Evolutionary conservation across 73 alveolate species (phyloP).

Genomic region (Diophrys appendiculata): DNA sequence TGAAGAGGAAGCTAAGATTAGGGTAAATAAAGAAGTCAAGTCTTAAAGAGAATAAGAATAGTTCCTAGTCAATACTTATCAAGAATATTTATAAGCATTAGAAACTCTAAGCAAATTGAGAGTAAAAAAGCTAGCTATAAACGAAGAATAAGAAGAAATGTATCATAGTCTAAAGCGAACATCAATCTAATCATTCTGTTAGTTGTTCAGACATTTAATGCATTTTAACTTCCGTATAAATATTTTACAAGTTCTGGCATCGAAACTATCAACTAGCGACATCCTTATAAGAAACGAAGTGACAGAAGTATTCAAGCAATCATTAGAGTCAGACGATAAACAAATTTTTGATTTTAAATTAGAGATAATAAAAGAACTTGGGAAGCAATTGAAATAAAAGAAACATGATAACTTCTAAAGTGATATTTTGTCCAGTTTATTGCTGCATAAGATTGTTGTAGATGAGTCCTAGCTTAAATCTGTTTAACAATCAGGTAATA

Average conservation of each 20-base stretch:
- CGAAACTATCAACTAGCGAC: constrained; percentile 32
- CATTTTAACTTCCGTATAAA: constrained; percentile 52
- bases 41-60: constrained; percentile 38
- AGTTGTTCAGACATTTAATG: constrained; percentile 22
- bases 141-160: constrained; percentile 12
- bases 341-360: constrained; percentile 35
- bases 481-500: constrained; percentile 10
- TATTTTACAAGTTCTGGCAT: constrained; percentile 24
- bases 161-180: constrained; percentile 26
- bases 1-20: constrained; percentile 29
- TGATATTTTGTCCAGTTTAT: constrained; percentile 42
- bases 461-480: neutral
- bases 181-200: constrained; percentile 21
- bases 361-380: constrained; percentile 40
- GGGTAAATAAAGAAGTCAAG: constrained; percentile 38
- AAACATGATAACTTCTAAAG: constrained; percentile 36
- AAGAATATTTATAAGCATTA: constrained; percentile 37
- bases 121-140: neutral
- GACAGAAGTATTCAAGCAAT: constrained; percentile 22
- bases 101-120: constrained; percentile 38
- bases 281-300: constrained; percentile 13
- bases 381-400: constrained; percentile 28
- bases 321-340: constrained; percentile 22
- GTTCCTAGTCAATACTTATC: constrained; percentile 28
- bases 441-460: constrained; percentile 10